Base-by-base conservation (phyloP, 2,329 filamentous ascomycete species). In the Aspergillus calidoustus region DNA sequence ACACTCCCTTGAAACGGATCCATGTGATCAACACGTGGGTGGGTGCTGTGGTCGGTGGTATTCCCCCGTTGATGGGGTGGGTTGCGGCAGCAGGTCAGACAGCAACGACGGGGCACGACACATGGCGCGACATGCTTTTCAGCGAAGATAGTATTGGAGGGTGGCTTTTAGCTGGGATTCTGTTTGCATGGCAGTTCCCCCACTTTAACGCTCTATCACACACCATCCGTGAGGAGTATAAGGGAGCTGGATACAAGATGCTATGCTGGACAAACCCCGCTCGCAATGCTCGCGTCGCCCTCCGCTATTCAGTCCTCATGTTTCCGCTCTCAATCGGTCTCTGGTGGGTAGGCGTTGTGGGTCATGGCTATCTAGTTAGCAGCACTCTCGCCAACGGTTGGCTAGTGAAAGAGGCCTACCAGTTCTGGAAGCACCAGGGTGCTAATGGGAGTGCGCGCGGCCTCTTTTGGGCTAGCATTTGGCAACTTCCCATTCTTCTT, bases 1-100 rank as follows among this genome's bases (percentile, higher is more conserved):
- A 99, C 77, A 99, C 95, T 0, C 93, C 94, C 0, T 80, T 98
- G 71, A 99, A 99, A 79, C 89, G 92, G 7, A 81, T 97, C 13
- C 91, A 90, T 3, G 91, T 89, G 9, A 79, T 93, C 61, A 99
- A 99, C 73, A 99, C 95, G 0, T 99, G 95, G 95, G 86, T 96
- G 17, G 95, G 95, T 17, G 95, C 93, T 3, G 78, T 99, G 0
- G 92, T 99, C 0, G 95, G 95, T 64, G 93, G 90, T 1, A 96
- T 99, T 60, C 94, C 95, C 0, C 95, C 95, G 0, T 80, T 99
- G 34, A 99, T 99, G 95, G 95, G 95, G 66, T 99, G 95, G 95
- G 91, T 93, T 17, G 95, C 95, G 0, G 95, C 95, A 0, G 93
- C 93, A 0, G 93, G 93, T 55, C 92, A 97, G 76, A 90, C 89